Percentiles rank a stretch among this genome's conserved stretches.
Conservation (phyloP, 192 early-diverging fungal species). For the Chytriomyces hyalinus region DNA sequence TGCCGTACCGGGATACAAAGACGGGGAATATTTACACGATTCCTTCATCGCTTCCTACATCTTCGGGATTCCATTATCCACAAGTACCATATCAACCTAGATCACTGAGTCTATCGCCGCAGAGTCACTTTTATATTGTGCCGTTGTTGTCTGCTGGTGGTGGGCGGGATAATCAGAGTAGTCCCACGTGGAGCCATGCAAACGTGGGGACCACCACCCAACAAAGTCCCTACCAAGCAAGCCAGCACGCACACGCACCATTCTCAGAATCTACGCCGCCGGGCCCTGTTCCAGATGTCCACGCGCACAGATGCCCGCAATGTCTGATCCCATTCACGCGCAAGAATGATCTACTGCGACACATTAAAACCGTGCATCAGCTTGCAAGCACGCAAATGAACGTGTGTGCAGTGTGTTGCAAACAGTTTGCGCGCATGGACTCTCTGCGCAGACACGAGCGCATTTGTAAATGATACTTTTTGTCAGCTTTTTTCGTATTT, state of each 20-base stretch:
- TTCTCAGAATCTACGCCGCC: neutral
- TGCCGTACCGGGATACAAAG: no score
- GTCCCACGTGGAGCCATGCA: no score
- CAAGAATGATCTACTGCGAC: slow-evolving; percentile 1
- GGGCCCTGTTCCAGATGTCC: neutral
- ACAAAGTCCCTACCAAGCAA: neutral
- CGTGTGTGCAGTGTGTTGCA: neutral
- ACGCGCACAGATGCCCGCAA: neutral
- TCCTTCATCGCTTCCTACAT: no score
- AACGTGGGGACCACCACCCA: neutral
- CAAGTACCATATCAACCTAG: no score
- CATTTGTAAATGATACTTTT: no score
- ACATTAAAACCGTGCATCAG: slow-evolving; percentile 7
- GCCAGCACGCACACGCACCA: neutral
- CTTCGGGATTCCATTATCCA: no score
- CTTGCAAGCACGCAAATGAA: neutral
- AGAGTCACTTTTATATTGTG: no score
- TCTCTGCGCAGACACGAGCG: slow-evolving; percentile 8
- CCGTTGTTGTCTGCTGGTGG: no score
- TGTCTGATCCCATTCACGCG: slow-evolving; percentile 3
- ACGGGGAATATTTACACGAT: no score
- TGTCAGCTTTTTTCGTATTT: no score
- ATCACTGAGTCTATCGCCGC: no score
- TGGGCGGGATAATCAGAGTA: neutral
- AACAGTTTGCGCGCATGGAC: neutral